These are phyloP conservation scores for Leccinum variicolor DNA, from an alignment of 768 basidiomycete genomes.

Conservation along the genomic window DNA sequence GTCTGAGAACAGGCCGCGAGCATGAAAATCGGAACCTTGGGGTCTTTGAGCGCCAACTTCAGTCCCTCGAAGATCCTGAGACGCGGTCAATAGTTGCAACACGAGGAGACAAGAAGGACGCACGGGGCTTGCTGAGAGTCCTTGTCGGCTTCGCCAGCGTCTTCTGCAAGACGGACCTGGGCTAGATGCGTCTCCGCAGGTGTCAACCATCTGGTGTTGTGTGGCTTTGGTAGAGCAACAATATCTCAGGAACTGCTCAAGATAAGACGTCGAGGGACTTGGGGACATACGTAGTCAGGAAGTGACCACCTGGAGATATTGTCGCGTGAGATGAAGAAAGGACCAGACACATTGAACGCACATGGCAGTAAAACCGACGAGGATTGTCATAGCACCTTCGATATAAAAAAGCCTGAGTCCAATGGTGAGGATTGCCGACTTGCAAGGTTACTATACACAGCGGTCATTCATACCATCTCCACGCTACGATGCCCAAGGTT, in stretches of 20 bases:
- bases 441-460: neutral
- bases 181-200: slow-evolving; percentile 52
- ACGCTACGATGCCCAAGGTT: slow-evolving; percentile 59
- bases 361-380: slow-evolving; percentile 55
- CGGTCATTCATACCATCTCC: slow-evolving; percentile 52
- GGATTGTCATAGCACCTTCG: slow-evolving; percentile 64
- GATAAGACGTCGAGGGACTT: neutral
- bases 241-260: neutral
- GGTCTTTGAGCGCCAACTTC: slow-evolving; percentile 53
- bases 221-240: slow-evolving; percentile 37
- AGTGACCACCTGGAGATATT: slow-evolving; percentile 45
- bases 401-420: slow-evolving; percentile 63
- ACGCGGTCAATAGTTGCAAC: neutral
- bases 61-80: slow-evolving; percentile 28
- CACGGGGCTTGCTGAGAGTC: slow-evolving; percentile 59
- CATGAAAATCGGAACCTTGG: slow-evolving; percentile 51
- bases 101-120: slow-evolving; percentile 17
- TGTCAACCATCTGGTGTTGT: slow-evolving; percentile 61
- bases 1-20: slow-evolving; percentile 51
- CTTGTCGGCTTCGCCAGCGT: slow-evolving; percentile 63
- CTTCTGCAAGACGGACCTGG: slow-evolving; percentile 63
- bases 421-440: neutral
- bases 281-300: slow-evolving; percentile 52
- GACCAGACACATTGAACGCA: slow-evolving; percentile 16
- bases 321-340: neutral